Evolutionary conservation across 2,329 filamentous ascomycete genomes (phyloP), one percentile per base, ranked within the genome.

Genomic region (Neurospora sp.): DNA sequence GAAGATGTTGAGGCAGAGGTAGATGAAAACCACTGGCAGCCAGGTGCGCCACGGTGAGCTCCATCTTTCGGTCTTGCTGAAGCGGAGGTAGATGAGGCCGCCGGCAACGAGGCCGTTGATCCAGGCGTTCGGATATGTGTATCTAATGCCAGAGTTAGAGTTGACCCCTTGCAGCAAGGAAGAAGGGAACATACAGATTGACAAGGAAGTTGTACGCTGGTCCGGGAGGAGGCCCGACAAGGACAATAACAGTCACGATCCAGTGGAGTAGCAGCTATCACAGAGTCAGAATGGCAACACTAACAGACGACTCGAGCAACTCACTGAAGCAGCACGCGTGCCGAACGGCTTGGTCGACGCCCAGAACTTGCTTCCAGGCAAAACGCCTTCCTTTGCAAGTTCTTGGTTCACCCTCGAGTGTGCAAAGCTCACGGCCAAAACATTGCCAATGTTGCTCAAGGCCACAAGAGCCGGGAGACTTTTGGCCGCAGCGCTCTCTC

Each of bases 121-220:
- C 83, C 84, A 86, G 0, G 85, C 80, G 0, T 83, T 83, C 0
- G 85, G 84, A 70, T 87, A 87, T 0, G 84, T 85, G 74, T 80
- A 80, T 19, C 79, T 81, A 66, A 4, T 40, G 23, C 19, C 2
- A n/a, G 42, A 11, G 40, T 67, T 38, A 68, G 40, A 68, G 17
- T 4, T 13, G 9, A 17, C 6, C 36, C 19, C 15, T 15, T 15
- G 0, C 13, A 28, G 11, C 23, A 13, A 28, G 58, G 38, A 6
- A 38, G n/a, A 8, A 28, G 23, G 19, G 17, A 13, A 69, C 72
- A 9, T 82, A 85, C 66, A 89, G 77, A 72, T 87, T 85, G 67
- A 87, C 82, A 52, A 89, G 84, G 75, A 92, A 92, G 78, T 89
- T 90, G 78, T 91, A 91, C 0, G 89, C 89, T 17, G 89, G 85